Percentiles rank a stretch among this genome's conserved stretches.
Conservation (phyloP, 257 asterid genomes). For the Solanum piurae region DNA sequence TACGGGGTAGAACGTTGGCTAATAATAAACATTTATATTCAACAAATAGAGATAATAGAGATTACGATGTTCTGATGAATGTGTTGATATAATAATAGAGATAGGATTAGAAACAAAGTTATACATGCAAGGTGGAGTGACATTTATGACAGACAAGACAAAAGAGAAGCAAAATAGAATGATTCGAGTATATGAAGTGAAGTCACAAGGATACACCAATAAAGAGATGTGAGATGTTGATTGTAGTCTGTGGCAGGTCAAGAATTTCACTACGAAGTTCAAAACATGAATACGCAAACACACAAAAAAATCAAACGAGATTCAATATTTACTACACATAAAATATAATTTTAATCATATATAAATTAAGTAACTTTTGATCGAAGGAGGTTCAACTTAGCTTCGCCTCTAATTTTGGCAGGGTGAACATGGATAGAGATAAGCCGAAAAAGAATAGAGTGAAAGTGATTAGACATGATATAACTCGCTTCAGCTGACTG, state of each 20-base stretch:
- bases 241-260: not conserved
- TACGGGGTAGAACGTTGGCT: accelerated
- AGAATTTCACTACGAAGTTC: not conserved
- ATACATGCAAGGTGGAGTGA: not conserved
- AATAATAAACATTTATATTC: not conserved
- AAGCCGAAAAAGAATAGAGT: accelerated
- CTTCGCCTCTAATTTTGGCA: not conserved
- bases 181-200: not conserved
- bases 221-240: not conserved
- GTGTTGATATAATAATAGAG: not conserved
- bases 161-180: not conserved
- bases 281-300: not conserved
- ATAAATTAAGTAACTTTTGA: not conserved
- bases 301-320: not conserved
- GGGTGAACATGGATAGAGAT: not conserved
- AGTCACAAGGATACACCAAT: not conserved
- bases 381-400: not conserved
- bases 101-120: not conserved
- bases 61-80: accelerated
- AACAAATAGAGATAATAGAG: not conserved
- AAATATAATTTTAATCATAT: not conserved
- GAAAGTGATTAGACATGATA: not conserved
- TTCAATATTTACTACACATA: no score
- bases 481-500: not conserved
- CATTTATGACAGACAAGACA: not conserved